Evolutionary conservation across 306 rosid species (phyloP).

Genomic region (Quercus ilex): DNA sequence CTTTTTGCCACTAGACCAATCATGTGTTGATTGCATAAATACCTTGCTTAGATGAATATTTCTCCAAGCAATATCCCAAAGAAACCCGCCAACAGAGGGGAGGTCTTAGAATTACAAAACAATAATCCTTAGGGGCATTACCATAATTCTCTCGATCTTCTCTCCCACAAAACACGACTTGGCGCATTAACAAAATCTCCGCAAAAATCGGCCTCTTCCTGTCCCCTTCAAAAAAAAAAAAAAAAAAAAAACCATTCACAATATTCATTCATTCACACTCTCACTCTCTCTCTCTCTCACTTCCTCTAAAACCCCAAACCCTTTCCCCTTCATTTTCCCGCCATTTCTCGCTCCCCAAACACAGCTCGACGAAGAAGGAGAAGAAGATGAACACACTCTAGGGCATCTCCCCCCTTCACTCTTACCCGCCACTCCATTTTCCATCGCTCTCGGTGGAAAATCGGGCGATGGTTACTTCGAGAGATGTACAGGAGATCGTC

Average conservation of each 20-base stretch:
- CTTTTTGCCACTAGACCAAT: no score
- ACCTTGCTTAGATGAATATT: no score
- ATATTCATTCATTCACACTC: not conserved
- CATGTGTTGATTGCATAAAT: no score
- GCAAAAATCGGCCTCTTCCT: not conserved
- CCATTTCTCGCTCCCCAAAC: slow-evolving; percentile 19
- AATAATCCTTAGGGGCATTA: no score
- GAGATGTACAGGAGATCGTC: slow-evolving; percentile 74
- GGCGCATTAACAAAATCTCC: not conserved
- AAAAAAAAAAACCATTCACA: not conserved
- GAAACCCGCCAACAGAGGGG: no score
- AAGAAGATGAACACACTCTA: no score
- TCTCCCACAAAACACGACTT: not conserved
- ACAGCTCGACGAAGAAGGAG: not conserved
- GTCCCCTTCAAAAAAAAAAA: not conserved
- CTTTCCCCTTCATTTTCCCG: slow-evolving; percentile 36
- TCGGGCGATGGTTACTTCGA: slow-evolving; percentile 49
- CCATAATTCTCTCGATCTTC: not conserved
- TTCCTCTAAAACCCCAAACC: not conserved
- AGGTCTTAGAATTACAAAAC: no score
- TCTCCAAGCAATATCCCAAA: no score
- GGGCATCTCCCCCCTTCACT: not conserved
- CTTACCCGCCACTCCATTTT: not conserved
- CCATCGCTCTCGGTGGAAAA: slow-evolving; percentile 10
- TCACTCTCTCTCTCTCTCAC: not conserved